Evolutionary conservation across 2,329 filamentous ascomycete species (phyloP).

Genomic region (Xylariaceae sp.): DNA sequence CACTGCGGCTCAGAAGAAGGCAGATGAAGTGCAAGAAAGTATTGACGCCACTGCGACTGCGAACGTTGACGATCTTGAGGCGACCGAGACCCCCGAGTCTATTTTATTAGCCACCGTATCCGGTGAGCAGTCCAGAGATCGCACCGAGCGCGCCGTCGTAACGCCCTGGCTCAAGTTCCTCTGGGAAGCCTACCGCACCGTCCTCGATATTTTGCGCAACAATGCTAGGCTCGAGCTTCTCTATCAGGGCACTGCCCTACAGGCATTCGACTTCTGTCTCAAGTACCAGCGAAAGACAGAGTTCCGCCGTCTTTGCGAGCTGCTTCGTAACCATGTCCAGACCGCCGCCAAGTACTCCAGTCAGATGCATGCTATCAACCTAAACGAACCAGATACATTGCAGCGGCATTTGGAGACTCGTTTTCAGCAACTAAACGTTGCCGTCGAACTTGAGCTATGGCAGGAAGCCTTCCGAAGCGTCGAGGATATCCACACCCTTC

Average conservation of each 20-base stretch:
- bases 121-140: conserved; percentile 93
- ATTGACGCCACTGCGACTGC: conserved; percentile 70
- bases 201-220: conserved; percentile 97
- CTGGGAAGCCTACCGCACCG: conserved; percentile 98
- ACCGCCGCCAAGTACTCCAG: conserved; percentile 98
- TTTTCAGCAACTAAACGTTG: conserved; percentile 97
- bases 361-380: conserved; percentile 99
- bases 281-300: conserved; percentile 99
- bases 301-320: conserved; percentile 96
- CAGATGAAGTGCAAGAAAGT: conserved; percentile 86
- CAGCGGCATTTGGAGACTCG: conserved; percentile 97
- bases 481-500: conserved; percentile 95
- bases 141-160: conserved; percentile 95
- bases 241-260: conserved; percentile 96
- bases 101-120: conserved; percentile 97
- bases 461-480: conserved; percentile 99
- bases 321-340: conserved; percentile 96
- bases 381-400: conserved; percentile 94
- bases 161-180: conserved; percentile 99
- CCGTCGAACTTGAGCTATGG: conserved; percentile 96
- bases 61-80: conserved; percentile 92
- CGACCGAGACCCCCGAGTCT: conserved; percentile 94
- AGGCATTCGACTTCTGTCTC: conserved; percentile 97
- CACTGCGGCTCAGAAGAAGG: conserved; percentile 90
- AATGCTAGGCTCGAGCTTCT: conserved; percentile 96